Base-by-base conservation (phyloP, 495 filamentous ascomycete species). In the Neurospora sp. region DNA sequence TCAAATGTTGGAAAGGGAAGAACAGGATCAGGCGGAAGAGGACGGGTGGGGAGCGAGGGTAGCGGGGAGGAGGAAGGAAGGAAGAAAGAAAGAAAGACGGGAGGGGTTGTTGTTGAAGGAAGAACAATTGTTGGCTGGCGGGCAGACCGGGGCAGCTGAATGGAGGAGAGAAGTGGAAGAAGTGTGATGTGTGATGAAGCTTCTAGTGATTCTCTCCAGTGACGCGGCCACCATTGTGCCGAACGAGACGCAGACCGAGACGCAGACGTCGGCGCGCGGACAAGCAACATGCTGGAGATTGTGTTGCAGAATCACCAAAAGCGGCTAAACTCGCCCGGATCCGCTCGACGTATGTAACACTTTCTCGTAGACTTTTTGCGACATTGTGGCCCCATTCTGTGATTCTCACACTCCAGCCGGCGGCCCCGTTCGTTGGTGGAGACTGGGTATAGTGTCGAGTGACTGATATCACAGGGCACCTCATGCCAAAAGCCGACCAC, bases 1-100 rank as follows among this genome's bases (percentile, higher is more conserved):
- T 71, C 24, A 24, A 70, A 73, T 34, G 62, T 15, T 42, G 62
- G 38, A 73, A n/a, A 43, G 74, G 70, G 31, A 70, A 54, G 24
- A n/a, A 31, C 4, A 4, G 37, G 24, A 62, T 62, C 13, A 4
- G 34, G 28, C 48, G 48, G 48, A 17, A 62, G 28, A 19, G 28
- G 28, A 4, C 54, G 54, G 54, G 28, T 62, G 28, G 28, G 54
- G 54, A 66, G 54, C 54, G 28, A 34, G 54, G 6, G 54, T 6
- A 62, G 54, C 24, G 54, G 54, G 54, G 28, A 66, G 28, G 54
- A 10, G 54, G 34, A 66, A 19, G n/a, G n/a, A 45, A 54, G 45
- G 28, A 54, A 54, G 21, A 13, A 54, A 54, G 45, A 54, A 48
- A 19, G 19, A 21, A 59, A 13, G 21, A 6, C 24, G 54, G 24